Evolutionary conservation across 306 rosid genomes (phyloP).

Genomic region (Rosa persica): DNA sequence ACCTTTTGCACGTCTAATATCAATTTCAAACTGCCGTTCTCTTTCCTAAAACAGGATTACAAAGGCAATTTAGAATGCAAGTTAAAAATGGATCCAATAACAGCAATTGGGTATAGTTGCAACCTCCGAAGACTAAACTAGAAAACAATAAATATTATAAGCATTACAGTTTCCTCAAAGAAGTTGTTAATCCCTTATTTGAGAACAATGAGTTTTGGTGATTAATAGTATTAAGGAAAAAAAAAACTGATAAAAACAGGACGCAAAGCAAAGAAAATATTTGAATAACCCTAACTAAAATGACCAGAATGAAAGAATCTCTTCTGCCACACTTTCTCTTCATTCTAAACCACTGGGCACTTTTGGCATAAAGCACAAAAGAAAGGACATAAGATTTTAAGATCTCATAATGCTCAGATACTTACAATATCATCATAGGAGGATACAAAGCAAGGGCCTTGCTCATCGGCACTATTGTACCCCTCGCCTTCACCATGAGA

Average conservation of each 20-base stretch:
- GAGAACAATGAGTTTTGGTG: background rate
- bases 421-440: constrained; percentile 84
- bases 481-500: constrained; percentile 92
- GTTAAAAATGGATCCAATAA: constrained; percentile 18
- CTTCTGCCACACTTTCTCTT: background rate
- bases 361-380: background rate
- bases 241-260: background rate
- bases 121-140: background rate
- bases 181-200: background rate
- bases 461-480: constrained; percentile 95
- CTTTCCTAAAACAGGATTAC: constrained; percentile 60
- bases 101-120: constrained; percentile 4
- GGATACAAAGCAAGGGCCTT: constrained; percentile 65
- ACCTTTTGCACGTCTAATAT: constrained; percentile 75
- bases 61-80: constrained; percentile 11
- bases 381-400: background rate
- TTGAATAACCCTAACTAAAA: background rate
- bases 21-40: constrained; percentile 89
- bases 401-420: constrained; percentile 12
- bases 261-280: background rate
- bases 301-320: background rate
- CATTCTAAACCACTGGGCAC: background rate
- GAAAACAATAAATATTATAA: background rate
- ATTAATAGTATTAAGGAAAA: background rate
- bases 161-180: background rate